These are phyloP conservation scores for Peniophora sp. DNA, from an alignment of 1,284 basidiomycete species.

Conservation along the genomic window DNA sequence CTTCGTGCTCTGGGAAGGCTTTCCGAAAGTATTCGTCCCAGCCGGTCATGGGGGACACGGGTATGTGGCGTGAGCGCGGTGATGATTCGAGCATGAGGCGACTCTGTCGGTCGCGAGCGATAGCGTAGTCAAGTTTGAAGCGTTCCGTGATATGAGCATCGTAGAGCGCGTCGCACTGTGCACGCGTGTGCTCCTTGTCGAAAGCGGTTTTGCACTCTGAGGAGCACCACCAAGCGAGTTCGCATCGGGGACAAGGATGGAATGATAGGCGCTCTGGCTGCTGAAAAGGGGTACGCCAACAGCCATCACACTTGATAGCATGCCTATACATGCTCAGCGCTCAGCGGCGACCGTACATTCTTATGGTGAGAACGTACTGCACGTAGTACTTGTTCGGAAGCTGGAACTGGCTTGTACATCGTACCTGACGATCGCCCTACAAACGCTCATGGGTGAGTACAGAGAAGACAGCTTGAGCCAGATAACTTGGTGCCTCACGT, in stretches of 20 bases:
- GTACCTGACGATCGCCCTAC: no score
- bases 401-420: no score
- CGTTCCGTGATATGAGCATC: background rate
- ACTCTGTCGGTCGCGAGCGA: background rate
- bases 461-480: no score
- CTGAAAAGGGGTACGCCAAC: slow-evolving; percentile 6
- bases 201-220: slow-evolving; percentile 3
- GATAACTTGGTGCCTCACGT: no score
- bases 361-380: no score
- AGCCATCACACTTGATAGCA: slow-evolving; percentile 5
- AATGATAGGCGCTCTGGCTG: background rate
- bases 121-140: slow-evolving; percentile 4
- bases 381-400: no score
- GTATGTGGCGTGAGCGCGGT: background rate
- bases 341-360: no score
- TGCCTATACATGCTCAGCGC: background rate
- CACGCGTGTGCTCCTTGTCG: background rate
- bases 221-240: slow-evolving; percentile 6
- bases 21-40: slow-evolving; percentile 8
- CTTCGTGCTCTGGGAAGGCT: background rate
- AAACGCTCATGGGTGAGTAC: no score
- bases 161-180: slow-evolving; percentile 1
- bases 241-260: background rate
- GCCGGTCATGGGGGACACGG: slow-evolving; percentile 5
- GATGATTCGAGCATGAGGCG: background rate